These are phyloP conservation scores for Naegleria fowleri DNA, from an alignment of 208 protist species.

Conservation along the genomic window DNA sequence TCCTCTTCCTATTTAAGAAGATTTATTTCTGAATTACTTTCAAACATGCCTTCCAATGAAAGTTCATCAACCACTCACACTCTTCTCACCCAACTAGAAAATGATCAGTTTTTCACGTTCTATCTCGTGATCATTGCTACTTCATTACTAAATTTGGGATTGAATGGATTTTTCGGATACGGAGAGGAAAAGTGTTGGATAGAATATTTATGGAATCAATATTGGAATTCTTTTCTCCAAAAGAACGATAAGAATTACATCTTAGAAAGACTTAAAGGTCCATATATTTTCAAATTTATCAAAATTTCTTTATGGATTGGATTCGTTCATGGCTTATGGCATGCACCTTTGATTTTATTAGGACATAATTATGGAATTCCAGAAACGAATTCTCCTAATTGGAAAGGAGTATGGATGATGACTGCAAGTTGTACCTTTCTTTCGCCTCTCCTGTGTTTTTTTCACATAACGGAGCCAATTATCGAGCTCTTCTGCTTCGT, in stretches of 20 bases:
- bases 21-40: too few species aligned
- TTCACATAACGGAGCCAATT: neutral
- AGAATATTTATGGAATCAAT: neutral
- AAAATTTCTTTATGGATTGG: neutral
- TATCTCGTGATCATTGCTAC: too few species aligned
- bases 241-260: too few species aligned
- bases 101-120: too few species aligned
- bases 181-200: neutral
- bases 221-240: too few species aligned
- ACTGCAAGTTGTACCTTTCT: neutral
- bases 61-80: too few species aligned
- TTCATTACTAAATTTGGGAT: neutral
- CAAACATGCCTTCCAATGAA: too few species aligned
- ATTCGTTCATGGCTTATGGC: neutral
- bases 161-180: neutral
- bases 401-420: neutral
- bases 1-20: too few species aligned
- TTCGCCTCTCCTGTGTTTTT: neutral
- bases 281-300: too few species aligned
- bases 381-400: neutral
- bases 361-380: neutral
- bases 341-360: neutral
- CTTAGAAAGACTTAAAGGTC: too few species aligned
- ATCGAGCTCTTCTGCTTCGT: too few species aligned
- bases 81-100: too few species aligned